These are phyloP conservation scores for Dichomitus squalens DNA, from an alignment of 1,284 basidiomycete genomes.

Conservation along the genomic window DNA sequence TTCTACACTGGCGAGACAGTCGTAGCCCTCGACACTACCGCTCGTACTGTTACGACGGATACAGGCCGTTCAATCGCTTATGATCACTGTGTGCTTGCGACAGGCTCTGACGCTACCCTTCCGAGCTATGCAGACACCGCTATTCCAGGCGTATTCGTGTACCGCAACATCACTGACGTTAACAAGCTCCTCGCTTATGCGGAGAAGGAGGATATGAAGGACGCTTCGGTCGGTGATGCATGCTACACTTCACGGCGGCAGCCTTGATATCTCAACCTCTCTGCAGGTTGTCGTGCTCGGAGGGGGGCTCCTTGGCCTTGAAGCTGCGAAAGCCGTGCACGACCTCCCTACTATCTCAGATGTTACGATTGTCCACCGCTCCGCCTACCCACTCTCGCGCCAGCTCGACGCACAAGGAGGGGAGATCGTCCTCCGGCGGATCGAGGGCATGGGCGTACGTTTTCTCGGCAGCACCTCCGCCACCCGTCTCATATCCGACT, in stretches of 20 bases:
- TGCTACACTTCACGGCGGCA: neutral
- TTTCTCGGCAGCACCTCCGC: slow-evolving; percentile 58
- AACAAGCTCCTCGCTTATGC: slow-evolving; percentile 63
- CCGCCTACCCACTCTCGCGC: slow-evolving; percentile 64
- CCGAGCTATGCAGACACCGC: slow-evolving; percentile 60
- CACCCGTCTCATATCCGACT: slow-evolving; percentile 36
- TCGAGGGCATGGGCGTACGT: slow-evolving; percentile 67
- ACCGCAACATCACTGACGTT: slow-evolving; percentile 72
- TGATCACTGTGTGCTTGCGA: slow-evolving; percentile 69
- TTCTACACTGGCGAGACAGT: slow-evolving; percentile 62
- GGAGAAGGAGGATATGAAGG: slow-evolving; percentile 44
- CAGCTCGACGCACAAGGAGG: slow-evolving; percentile 75
- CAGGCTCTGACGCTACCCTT: slow-evolving; percentile 70
- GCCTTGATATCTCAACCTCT: neutral
- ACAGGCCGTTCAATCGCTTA: slow-evolving; percentile 55
- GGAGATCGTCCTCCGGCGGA: slow-evolving; percentile 68
- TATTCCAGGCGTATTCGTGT: slow-evolving; percentile 65
- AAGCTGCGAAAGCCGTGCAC: slow-evolving; percentile 75
- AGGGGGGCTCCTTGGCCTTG: slow-evolving; percentile 74
- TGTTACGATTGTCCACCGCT: slow-evolving; percentile 63
- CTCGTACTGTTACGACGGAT: slow-evolving; percentile 49
- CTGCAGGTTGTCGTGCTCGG: slow-evolving; percentile 60
- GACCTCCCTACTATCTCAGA: slow-evolving; percentile 52
- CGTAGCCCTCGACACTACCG: slow-evolving; percentile 45
- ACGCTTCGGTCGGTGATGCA: slow-evolving; percentile 21